Base-by-base conservation (phyloP, 2,329 filamentous ascomycete species). In the Davidsoniella virescens region DNA sequence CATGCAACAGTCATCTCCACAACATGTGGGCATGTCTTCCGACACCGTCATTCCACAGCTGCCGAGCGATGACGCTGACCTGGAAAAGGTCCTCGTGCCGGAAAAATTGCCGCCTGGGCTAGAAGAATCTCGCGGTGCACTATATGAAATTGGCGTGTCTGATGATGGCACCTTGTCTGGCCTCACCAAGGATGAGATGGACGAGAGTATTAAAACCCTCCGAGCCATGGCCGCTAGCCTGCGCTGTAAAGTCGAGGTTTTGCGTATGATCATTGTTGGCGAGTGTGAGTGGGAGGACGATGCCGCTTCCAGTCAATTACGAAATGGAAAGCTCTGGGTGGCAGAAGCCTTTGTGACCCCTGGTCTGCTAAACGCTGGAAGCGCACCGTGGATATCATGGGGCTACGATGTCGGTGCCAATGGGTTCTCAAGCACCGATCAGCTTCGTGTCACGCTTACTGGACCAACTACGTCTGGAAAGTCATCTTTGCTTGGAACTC, bases 91-190 rank as follows among this genome's bases (percentile, higher is more conserved):
- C 6, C 62, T 72, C 47, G 67, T 70, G 52, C 67, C 75, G 2
- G 69, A 66, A 6, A 77, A 79, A 54, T 68, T 82, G 39, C 68
- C 87, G 5, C 78, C 88, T 2, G 87, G 92, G 0, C 68, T 98
- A 7, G 90, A 96, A 61, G 88, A 94, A 62, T 95, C 87, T 14
- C 82, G 86, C 56, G 92, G 92, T 4, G 92, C 92, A 1, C 65
- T 96, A 46, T 98, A 98, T 58, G 90, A 98, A 63, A 94, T 98
- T 62, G 92, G 92, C 0, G 87, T 98, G 8, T 84, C 88, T 25
- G 92, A 98, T 62, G 87, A 96, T 66, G 92, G 92, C 6, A 87
- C 83, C 0, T 79, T 98, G 52, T 78, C 94, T 40, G 92, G 92
- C 0, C 70, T 98, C 44, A 84, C 86, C 2, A 79, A 84, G 56